A percentile compares a stretch with the other conserved stretches of the same genome.
Evolutionary conservation across 305 asterid genomes (phyloP).

Genomic region (Fraxinus greggii): DNA sequence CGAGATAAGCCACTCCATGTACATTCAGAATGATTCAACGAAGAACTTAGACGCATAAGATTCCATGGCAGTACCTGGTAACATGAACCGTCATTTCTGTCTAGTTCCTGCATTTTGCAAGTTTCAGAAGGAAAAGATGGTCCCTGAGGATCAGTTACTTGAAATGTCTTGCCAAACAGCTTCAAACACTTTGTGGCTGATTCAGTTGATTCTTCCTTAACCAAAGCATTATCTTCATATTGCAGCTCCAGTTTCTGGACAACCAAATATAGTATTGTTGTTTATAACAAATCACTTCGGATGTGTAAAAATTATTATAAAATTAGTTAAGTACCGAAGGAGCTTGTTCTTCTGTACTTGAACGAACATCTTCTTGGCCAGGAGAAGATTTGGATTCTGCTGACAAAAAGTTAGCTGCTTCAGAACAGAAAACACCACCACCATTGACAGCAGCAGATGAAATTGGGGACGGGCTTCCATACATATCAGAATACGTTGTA

Average conservation of each 20-base stretch:
- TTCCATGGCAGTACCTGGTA: not conserved
- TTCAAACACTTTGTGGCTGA: slow-evolving; percentile 43
- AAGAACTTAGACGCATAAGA: not conserved
- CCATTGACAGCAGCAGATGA: slow-evolving; percentile 28
- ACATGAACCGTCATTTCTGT: not conserved
- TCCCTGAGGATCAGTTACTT: slow-evolving; percentile 38
- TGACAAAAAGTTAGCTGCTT: slow-evolving; percentile 28
- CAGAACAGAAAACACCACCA: slow-evolving; percentile 21
- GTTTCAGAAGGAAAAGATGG: slow-evolving; percentile 13
- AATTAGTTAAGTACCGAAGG: slow-evolving; percentile 38
- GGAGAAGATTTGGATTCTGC: slow-evolving; percentile 32
- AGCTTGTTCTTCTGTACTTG: slow-evolving; percentile 41
- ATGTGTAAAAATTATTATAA: not conserved
- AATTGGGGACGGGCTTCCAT: slow-evolving; percentile 31
- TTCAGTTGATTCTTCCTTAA: slow-evolving; percentile 25
- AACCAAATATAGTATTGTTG: not conserved
- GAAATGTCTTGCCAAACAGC: slow-evolving; percentile 79
- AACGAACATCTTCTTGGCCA: slow-evolving; percentile 33
- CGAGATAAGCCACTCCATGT: slow-evolving; percentile 22
- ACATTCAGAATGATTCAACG: not conserved
- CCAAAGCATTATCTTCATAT: slow-evolving; percentile 8
- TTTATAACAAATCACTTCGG: not conserved
- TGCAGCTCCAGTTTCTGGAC: slow-evolving; percentile 38
- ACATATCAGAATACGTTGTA: slow-evolving; percentile 18
- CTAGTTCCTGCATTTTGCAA: not conserved